Conservation (phyloP, 2,329 filamentous ascomycete species). For the Teratosphaeria destructans region DNA sequence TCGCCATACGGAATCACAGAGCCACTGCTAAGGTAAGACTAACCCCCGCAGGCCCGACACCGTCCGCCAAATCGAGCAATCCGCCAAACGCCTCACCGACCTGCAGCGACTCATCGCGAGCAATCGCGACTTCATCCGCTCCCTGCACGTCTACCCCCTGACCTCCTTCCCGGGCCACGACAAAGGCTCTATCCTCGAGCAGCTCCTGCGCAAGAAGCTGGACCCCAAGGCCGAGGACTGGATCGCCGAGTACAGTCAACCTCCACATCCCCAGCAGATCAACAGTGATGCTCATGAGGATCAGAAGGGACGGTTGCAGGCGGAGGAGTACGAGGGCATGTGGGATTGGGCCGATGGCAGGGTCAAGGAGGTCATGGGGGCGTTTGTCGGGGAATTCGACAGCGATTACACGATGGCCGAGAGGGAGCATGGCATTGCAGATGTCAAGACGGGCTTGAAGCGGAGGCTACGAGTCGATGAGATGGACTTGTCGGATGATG, state of each 20-base stretch:
- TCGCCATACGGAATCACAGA: background rate
- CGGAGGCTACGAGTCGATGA: conserved; percentile 44
- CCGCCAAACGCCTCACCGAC: conserved; percentile 52
- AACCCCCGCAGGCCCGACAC: conserved; percentile 5
- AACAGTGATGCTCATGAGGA: conserved; percentile 36
- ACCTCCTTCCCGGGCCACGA: conserved; percentile 59
- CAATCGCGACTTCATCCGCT: conserved; percentile 56
- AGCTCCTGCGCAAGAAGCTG: conserved; percentile 71
- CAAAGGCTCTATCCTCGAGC: conserved; percentile 51
- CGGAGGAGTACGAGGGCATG: conserved; percentile 46
- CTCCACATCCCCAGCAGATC: background rate
- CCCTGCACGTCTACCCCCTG: conserved; percentile 63
- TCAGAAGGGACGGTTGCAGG: conserved; percentile 22
- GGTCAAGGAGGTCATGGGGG: conserved; percentile 31
- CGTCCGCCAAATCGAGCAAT: conserved; percentile 17
- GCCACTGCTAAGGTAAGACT: background rate
- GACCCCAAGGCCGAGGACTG: conserved; percentile 68
- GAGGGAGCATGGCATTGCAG: conserved; percentile 53
- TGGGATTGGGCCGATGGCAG: conserved; percentile 48
- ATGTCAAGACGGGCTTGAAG: conserved; percentile 60
- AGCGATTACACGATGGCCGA: conserved; percentile 66
- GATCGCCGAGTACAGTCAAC: conserved; percentile 42
- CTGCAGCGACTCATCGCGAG: conserved; percentile 56
- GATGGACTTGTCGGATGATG: conserved; percentile 34
- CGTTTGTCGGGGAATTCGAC: conserved; percentile 38